Evolutionary conservation across 768 basidiomycete species (phyloP), one percentile per base, ranked within the genome.

Genomic region (Fomitopsis serialis): DNA sequence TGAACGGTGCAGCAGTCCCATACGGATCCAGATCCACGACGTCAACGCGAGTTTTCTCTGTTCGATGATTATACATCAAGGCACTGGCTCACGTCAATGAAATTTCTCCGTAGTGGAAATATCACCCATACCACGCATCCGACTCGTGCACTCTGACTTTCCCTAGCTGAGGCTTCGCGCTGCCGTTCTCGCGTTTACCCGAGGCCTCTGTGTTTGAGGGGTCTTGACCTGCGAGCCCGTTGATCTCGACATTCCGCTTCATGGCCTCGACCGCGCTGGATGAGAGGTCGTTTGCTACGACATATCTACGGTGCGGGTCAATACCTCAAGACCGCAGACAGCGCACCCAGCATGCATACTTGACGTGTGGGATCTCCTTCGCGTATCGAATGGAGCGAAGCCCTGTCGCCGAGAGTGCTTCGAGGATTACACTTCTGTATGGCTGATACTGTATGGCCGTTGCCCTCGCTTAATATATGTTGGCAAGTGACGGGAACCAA

Each of bases 1-100:
- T 87, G 66, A 99, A 99, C 2, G 96, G 97, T 3, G 93, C 88
- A 0, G 97, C 97, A 9, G 93, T 96, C 0, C 97, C 97, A 63
- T 98, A 99, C 0, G 97, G 97, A 66, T 99, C 97, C 24, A 99
- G 79, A 67, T 99, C 97, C n/a, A 99, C 85, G 25, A 91, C 91
- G 58, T 98, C 95, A 19, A 98, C 94, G 2, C 86, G 82, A 11
- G 76, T 70, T 44, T 75, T 78, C 48, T 85, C 84, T 25, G 82
- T 74, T 36, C 94, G 85, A 63, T 94, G 93, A 45, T 78, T 78
- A 65, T 97, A 98, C 91, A 99, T 93, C 48, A 94, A 72, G 2
- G 88, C 78, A 63, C 95, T 97, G 46, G 45, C 44, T 19, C n/a
- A 36, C 9, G 15, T 42, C 3, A 49, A 42, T 19, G 22, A 22